phyloP scores from a whole-genome alignment of 2,329 filamentous ascomycete species.

The Sporothrix euskadiensis region DNA sequence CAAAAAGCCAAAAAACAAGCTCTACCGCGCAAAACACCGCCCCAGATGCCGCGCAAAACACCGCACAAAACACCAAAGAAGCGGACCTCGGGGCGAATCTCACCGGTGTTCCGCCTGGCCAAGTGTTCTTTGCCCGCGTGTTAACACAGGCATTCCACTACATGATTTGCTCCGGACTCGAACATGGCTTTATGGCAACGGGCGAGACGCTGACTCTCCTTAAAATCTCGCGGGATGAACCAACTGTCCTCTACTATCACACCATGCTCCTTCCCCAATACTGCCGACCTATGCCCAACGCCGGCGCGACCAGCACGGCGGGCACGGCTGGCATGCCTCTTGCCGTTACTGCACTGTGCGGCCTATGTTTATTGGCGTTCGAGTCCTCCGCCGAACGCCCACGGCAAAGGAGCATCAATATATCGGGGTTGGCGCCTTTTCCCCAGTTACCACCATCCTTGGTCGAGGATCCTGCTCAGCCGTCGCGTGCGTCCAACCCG shows the following conservation, averaged over 20 bases:
- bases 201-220: slow-evolving; percentile 27
- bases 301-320: not conserved
- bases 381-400: slow-evolving; percentile 7
- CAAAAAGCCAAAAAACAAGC: slow-evolving; percentile 1
- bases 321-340: not conserved
- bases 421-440: slow-evolving; percentile 19
- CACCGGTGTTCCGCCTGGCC: slow-evolving; percentile 12
- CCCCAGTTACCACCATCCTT: not conserved
- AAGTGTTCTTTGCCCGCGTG: slow-evolving; percentile 25
- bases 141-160: slow-evolving; percentile 28
- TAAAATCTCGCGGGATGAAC: slow-evolving; percentile 10
- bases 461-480: not conserved
- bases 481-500: not conserved
- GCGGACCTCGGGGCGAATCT: slow-evolving; percentile 19
- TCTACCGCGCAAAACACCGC: too few relatives aligned
- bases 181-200: slow-evolving; percentile 24
- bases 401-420: slow-evolving; percentile 17
- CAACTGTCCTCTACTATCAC: slow-evolving; percentile 23
- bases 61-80: slow-evolving; percentile 20
- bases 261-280: slow-evolving; percentile 18
- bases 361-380: slow-evolving; percentile 22
- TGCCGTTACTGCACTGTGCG: not conserved
- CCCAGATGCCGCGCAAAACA: slow-evolving; percentile 7
- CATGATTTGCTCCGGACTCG: slow-evolving; percentile 17
- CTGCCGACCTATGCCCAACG: not conserved